Evolutionary conservation across 768 basidiomycete species (phyloP), one percentile per base, ranked within the genome.

Genomic region (Royoungia palumana): DNA sequence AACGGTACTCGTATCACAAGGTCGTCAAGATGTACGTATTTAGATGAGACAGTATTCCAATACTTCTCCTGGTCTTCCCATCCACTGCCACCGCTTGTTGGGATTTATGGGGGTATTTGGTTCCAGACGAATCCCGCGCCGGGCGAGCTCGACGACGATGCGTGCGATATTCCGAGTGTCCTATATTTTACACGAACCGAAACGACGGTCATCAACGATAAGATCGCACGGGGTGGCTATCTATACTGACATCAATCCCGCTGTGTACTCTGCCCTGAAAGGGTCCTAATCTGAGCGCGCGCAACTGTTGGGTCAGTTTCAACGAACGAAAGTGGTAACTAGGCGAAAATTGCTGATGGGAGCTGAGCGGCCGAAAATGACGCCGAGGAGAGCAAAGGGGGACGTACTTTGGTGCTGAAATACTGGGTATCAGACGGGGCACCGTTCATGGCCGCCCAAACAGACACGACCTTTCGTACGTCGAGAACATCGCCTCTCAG

Each of bases 91-190:
- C 45, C 85, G 77, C 41, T 79, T 75, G 53, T 77, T 74, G 34
- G 81, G 78, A 60, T 79, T 73, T 57, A 91, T 79, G n/a, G 72
- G 54, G 8, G 81, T 82, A 60, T 94, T 96, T 19, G 91, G 81
- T 52, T 80, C 75, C 53, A 97, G 72, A 49, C 75, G 70, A 27
- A 87, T 72, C 24, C 84, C 83, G 46, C 80, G 78, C 46, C 78
- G 69, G 12, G 85, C 85, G n/a, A 97, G 80, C 59, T 91, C 87
- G 42, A 79, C 70, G 35, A 95, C 64, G 51, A 99, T 83, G 28
- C 89, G 81, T 11, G 89, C 78, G 48, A 97, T 80, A 66, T 99
- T 99, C 25, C 89, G 85, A 30, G 89, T 79, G 69, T 99, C 94
- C 92, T 94, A 22, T 36, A 35, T 40, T 47, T 36, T 13, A 54